A percentile compares a stretch with the other conserved stretches of the same genome.
Conservation (phyloP, 1,139 yeast genomes). For the Arxiozyma telluris region DNA sequence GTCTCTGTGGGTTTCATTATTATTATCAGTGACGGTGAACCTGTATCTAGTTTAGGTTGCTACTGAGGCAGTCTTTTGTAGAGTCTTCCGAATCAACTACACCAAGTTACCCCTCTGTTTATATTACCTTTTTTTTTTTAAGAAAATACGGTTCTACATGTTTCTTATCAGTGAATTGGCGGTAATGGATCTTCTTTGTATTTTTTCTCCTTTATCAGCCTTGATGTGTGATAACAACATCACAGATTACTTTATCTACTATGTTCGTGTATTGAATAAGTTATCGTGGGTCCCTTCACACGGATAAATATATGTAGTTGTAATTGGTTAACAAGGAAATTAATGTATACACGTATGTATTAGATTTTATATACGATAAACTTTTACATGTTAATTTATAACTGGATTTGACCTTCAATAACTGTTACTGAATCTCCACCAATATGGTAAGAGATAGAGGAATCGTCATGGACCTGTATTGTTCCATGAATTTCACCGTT, state of each 20-base stretch:
- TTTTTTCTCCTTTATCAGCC: background rate
- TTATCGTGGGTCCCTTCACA: too few relatives aligned
- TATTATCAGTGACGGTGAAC: too few relatives aligned
- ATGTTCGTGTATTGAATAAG: too few relatives aligned
- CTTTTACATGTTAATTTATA: background rate
- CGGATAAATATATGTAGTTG: too few relatives aligned
- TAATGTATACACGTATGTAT: too few relatives aligned
- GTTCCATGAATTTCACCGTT: conserved; percentile 30
- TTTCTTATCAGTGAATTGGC: background rate
- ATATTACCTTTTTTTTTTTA: too few relatives aligned
- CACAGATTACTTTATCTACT: too few relatives aligned
- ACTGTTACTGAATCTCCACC: conserved; percentile 34
- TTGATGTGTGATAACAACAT: background rate
- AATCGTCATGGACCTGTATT: conserved; percentile 16
- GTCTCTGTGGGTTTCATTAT: background rate
- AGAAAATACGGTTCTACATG: background rate
- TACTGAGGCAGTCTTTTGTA: too few relatives aligned
- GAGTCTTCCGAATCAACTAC: background rate
- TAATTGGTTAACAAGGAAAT: too few relatives aligned
- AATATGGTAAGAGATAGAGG: conserved; percentile 17
- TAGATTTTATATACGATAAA: too few relatives aligned
- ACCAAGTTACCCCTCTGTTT: too few relatives aligned
- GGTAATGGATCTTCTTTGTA: background rate
- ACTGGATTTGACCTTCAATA: conserved; percentile 25
- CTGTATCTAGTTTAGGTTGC: background rate